Evolutionary conservation across 768 basidiomycete genomes (phyloP), one percentile per base, ranked within the genome.

Genomic region (Lentinus brumalis): DNA sequence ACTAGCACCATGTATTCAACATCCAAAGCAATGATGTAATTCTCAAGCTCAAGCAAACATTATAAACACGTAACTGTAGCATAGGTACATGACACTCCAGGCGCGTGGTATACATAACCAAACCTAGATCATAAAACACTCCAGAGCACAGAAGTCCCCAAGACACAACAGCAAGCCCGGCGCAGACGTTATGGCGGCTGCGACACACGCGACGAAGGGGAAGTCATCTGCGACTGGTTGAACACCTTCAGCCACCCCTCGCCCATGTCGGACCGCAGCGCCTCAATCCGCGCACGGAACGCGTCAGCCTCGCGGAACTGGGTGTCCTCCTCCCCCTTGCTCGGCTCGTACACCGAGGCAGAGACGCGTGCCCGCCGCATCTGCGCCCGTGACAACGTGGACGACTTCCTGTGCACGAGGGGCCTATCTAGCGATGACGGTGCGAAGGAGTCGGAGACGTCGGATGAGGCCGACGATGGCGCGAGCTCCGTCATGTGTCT

Each of bases 231-330:
- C 39, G 85, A 86, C 76, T 91, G 88, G 60, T 85, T 90, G 67
- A 90, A 87, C 38, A 94, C 91, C 73, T 89, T 90, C 69, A 96
- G 69, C 92, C 92, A 96, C 10, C 87, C 86, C 26, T 95, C 94
- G 2, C 94, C 94, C 81, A 95, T 93, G 68, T 96, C 94, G 60
- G 85, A 81, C 72, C 91, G 86, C 71, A 96, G 68, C 16, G 87
- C 87, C 77, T 95, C 94, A 53, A 96, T 89, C 67, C 81, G 81
- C 57, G 84, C 83, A 50, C 94, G 81, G 72, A 90, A 92, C 46
- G 86, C 81, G 59, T 92, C 92, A 29, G 82, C 89, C 63, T 83
- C 80, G 65, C 77, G 68, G 60, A 82, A 71, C 68, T 79, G 76
- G 30, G 64, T 62, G 61, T 69, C 60, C 67, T 40, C 65, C 63